Conservation (phyloP, 169 alveolate genomes). For the Cryptosporidium ubiquitum region DNA sequence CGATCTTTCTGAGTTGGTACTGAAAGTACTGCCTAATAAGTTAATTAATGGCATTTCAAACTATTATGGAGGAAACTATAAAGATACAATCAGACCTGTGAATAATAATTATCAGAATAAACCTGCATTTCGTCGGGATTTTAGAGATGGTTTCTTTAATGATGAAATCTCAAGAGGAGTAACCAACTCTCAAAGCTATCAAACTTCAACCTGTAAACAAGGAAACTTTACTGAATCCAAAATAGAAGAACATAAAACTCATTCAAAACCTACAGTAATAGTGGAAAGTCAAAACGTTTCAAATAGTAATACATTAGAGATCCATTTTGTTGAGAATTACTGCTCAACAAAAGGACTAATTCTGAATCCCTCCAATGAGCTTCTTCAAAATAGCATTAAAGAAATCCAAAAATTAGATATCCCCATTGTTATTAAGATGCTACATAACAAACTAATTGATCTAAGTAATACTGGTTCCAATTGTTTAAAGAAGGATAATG, state of each 20-base stretch:
- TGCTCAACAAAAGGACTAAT: slow-evolving; percentile 47
- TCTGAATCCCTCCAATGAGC: slow-evolving; percentile 40
- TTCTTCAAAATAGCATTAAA: slow-evolving; percentile 25
- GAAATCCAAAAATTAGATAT: slow-evolving; percentile 40
- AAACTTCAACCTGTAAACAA: neutral
- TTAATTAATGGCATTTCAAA: slow-evolving; percentile 52
- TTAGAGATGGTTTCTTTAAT: neutral
- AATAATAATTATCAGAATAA: neutral
- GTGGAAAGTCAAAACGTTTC: neutral
- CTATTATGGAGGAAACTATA: slow-evolving; percentile 1
- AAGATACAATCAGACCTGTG: neutral
- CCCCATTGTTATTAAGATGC: slow-evolving; percentile 23
- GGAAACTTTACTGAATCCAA: neutral
- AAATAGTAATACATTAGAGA: slow-evolving; percentile 6
- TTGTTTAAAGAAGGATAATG: neutral
- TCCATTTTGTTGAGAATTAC: slow-evolving; percentile 29
- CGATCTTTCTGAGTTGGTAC: slow-evolving; percentile 44
- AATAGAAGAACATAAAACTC: neutral
- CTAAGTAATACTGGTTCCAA: neutral
- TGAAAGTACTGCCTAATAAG: slow-evolving; percentile 62
- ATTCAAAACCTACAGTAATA: neutral
- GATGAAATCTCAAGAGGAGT: neutral
- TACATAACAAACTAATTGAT: slow-evolving; percentile 22
- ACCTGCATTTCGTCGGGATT: neutral
- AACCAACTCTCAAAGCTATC: neutral